Evolutionary conservation across 73 alveolate genomes (phyloP), one percentile per base, ranked within the genome.

Genomic region (Paramecium octaurelia): DNA sequence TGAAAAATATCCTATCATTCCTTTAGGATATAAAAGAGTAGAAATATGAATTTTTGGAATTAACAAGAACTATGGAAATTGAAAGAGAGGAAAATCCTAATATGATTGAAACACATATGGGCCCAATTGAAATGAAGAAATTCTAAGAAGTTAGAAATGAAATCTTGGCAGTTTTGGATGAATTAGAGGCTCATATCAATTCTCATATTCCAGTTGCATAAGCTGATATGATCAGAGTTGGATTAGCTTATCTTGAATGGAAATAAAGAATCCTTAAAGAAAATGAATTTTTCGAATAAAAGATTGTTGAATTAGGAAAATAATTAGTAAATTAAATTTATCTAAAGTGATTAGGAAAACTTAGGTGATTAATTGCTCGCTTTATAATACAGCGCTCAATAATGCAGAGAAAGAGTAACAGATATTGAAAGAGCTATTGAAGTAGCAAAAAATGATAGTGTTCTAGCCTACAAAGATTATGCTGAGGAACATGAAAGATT

Each of bases 201-300:
- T 34, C 46, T 8, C 70, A 44, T 44, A 80, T 48, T 80, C 91
- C 91, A 80, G 57, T 23, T 23, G 91, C 76, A 42, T 20, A 80
- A 80, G 57, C 70, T 18, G 57, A 80, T 80, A 80, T 80, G 91
- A 80, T 80, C 16, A 80, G 91, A 80, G 91, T 80, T 1, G 91
- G 91, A 44, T 31, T 80, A 44, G 91, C 91, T 1, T 80, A 42
- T 27, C 34, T 43, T 24, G 91, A 80, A 80, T 80, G 91, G 91
- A 80, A 80, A 9, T 14, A 42, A 27, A 80, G 91, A 80, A 80
- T 46, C 23, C 75, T 80, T 11, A 80, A 80, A 48, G 91, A 80
- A 35, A 80, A 80, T 24, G 91, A 80, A 80, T 43, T 24, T 10
- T 80, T 80, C 9, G 54, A 40, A n/a, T 24, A 44, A 23, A 80